Evolutionary conservation across 306 rosid species (phyloP).

Genomic region (peach (Prunus persica)): Prunus_persica_NCBIv2 NC_034013.1:13873001-13873500

Average conservation of each 20-base stretch:
- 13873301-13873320: neutral
- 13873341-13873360: neutral
- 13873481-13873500: neutral
- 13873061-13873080: constrained; percentile 78
- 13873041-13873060: constrained; percentile 86
- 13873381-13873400: neutral
- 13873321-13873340: neutral
- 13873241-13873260: neutral
- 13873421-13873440: neutral
- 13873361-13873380: neutral
- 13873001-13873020: constrained; percentile 49
- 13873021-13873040: constrained; percentile 76
- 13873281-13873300: neutral
- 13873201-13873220: neutral
- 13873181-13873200: constrained; percentile 34
- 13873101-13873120: constrained; percentile 55
- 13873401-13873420: neutral
- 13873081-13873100: constrained; percentile 78
- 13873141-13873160: constrained; percentile 81
- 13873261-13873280: neutral
- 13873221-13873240: constrained; percentile 20
- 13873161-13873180: constrained; percentile 94
- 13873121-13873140: constrained; percentile 74
- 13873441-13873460: neutral
- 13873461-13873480: neutral